These are phyloP conservation scores for Coelastrella sp. DNA, from an alignment of 139 green algal genomes.

Conservation along the genomic window DNA sequence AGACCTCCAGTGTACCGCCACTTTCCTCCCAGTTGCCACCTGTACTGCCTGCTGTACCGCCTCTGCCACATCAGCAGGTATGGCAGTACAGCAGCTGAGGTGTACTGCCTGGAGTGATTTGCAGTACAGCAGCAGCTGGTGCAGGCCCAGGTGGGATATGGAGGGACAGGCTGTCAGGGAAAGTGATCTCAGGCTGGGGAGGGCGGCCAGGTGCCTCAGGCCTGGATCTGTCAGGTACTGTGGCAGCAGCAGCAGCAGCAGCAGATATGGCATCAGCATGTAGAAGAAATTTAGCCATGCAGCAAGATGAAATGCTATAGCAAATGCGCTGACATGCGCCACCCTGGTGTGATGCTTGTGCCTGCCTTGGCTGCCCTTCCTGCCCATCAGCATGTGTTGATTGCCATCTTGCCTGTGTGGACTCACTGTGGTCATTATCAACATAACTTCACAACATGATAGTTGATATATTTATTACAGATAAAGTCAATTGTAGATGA, in stretches of 20 bases:
- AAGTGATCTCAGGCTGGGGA: background rate
- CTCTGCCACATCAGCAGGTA: background rate
- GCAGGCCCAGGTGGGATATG: background rate
- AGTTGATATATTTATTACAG: too few relatives aligned
- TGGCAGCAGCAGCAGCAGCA: constrained; percentile 3
- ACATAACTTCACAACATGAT: too few relatives aligned
- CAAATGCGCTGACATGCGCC: too few relatives aligned
- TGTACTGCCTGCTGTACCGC: constrained; percentile 12
- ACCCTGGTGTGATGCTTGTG: too few relatives aligned
- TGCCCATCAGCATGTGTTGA: too few relatives aligned
- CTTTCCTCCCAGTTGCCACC: background rate
- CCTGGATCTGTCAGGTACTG: constrained; percentile 23
- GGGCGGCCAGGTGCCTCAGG: background rate
- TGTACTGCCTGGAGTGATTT: constrained; percentile 14
- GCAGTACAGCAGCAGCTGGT: constrained; percentile 17
- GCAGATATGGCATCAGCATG: too few relatives aligned
- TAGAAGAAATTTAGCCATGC: too few relatives aligned
- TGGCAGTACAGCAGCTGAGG: background rate
- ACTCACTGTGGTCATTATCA: too few relatives aligned
- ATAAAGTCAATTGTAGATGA: too few relatives aligned
- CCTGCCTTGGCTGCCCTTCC: too few relatives aligned
- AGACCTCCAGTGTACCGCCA: constrained; percentile 11
- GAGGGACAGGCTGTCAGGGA: background rate
- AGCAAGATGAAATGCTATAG: too few relatives aligned
- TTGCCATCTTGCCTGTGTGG: too few relatives aligned